Evolutionary conservation across 345 rosid genomes (phyloP).

Genomic region (Eucalyptus lansdowneana): DNA sequence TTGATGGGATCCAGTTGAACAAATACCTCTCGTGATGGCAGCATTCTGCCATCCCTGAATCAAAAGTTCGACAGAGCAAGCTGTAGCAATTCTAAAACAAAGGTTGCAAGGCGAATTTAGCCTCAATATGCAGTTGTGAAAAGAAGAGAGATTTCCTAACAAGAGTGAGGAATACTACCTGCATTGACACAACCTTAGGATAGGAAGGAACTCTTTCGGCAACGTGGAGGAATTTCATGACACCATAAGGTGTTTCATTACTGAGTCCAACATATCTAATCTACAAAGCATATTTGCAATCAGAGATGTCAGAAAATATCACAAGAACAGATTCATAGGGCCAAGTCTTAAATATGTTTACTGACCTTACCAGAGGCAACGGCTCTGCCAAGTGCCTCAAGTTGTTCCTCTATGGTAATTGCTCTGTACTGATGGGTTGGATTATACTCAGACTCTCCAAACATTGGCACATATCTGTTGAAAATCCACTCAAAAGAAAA

Average conservation of each 20-base stretch:
- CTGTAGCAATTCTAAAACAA: slow-evolving; percentile 30
- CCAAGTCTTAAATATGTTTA: background rate
- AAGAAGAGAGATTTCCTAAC: background rate
- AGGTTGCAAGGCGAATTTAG: background rate
- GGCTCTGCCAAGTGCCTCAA: slow-evolving; percentile 40
- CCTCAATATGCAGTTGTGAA: background rate
- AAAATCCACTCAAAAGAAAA: background rate
- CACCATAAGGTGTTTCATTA: slow-evolving; percentile 56
- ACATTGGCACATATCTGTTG: slow-evolving; percentile 45
- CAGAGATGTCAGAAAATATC: background rate
- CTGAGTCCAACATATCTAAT: slow-evolving; percentile 48
- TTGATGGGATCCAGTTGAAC: background rate
- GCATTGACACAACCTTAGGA: slow-evolving; percentile 33
- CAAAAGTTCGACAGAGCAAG: slow-evolving; percentile 49
- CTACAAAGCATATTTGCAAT: slow-evolving; percentile 5
- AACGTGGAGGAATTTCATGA: slow-evolving; percentile 40
- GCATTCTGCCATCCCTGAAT: slow-evolving; percentile 51
- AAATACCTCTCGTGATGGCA: slow-evolving; percentile 51
- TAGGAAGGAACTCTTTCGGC: slow-evolving; percentile 17
- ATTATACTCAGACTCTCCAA: slow-evolving; percentile 48
- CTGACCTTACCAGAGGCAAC: slow-evolving; percentile 39
- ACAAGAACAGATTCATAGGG: background rate
- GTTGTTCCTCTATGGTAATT: slow-evolving; percentile 42
- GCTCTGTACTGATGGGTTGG: slow-evolving; percentile 24
- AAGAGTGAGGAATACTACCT: slow-evolving; percentile 12